Base-by-base conservation (phyloP, 1,139 yeast genomes). In the Pneumocystis canis region DNA sequence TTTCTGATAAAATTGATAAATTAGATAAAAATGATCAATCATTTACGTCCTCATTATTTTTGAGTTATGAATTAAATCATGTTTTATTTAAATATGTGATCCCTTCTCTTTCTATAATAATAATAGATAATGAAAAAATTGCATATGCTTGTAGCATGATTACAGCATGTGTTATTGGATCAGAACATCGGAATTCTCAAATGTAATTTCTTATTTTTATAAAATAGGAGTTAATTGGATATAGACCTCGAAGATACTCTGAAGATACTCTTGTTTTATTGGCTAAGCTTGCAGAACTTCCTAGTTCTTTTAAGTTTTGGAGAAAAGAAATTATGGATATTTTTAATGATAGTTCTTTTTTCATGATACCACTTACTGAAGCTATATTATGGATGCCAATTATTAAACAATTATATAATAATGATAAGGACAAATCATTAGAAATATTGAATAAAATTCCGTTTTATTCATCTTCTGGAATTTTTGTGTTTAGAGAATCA, bases 401-500 rank as follows among this genome's bases (percentile, higher is more conserved):
- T 1, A 72, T 87, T 5, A 70, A 73, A 2, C 73, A 74, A 9
- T 87, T 94, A 92, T 77, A 82, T 5, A 70, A 73, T 1, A 74
- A 73, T 41, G 90, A 85, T 64, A 80, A 80, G 60, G 90, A 84
- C 7, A 82, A 80, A 62, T 71, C 86, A 61, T 71, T 72, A 3
- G 95, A 87, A 33, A 75, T 83, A 61, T 71, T 84, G 41, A 63
- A 75, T 25, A 75, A 80, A 65, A 70, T 85, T n/a, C 73, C 83
- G 0, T 78, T 83, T 7, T 75, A 77, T 1, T 75, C 84, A 5
- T 78, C 84, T 16, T 82, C 73, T 14, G 67, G 82, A 11, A 76
- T 86, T 33, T 87, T 87, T 72, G 83, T 81, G 58, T 87, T 95
- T 90, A 83, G 84, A 67, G 95, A 88, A 66, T 82, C 85, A 20